phyloP scores from a whole-genome alignment of 805 yeast species.

The Candida maltosa region DNA sequence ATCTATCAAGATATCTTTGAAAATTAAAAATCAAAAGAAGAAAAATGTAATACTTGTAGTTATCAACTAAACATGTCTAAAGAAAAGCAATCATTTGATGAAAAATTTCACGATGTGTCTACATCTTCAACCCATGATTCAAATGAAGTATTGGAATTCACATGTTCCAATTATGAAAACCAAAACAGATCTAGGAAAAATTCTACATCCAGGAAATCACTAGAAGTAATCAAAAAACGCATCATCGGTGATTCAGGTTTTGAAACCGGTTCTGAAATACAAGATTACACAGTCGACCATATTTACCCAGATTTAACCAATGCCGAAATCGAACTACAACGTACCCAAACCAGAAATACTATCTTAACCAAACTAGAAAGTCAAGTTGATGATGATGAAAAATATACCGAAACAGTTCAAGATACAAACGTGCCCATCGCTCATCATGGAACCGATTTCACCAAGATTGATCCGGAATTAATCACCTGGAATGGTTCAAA shows the following conservation, averaged over 20 bases:
- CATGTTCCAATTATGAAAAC: constrained; percentile 9
- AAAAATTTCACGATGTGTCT: constrained; percentile 2
- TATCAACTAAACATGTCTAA: too few relatives aligned
- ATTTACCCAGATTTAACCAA: constrained; percentile 30
- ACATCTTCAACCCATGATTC: constrained; percentile 13
- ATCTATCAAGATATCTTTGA: too few relatives aligned
- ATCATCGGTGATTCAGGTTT: constrained; percentile 11
- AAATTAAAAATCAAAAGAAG: too few relatives aligned
- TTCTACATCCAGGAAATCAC: constrained; percentile 12
- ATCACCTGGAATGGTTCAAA: constrained; percentile 30
- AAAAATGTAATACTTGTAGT: too few relatives aligned
- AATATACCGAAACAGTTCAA: constrained; percentile 12
- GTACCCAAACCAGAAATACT: constrained; percentile 30
- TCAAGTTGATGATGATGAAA: constrained; percentile 12
- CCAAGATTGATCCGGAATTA: constrained; percentile 33
- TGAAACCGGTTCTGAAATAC: constrained; percentile 1
- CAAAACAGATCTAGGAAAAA: constrained; percentile 8
- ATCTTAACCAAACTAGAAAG: constrained; percentile 21
- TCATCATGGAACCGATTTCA: constrained; percentile 30
- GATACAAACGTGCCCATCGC: constrained; percentile 20
- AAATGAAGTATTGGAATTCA: constrained; percentile 12
- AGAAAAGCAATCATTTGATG: constrained; percentile 6
- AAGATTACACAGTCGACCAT: constrained; percentile 20
- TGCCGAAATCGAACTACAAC: constrained; percentile 25
- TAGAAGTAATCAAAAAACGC: constrained; percentile 16